A percentile compares a stretch with the other conserved stretches of the same genome.
phyloP scores from a whole-genome alignment of 2,329 filamentous ascomycete genomes.

The Aspergillus pseudoviridinutans region DNA sequence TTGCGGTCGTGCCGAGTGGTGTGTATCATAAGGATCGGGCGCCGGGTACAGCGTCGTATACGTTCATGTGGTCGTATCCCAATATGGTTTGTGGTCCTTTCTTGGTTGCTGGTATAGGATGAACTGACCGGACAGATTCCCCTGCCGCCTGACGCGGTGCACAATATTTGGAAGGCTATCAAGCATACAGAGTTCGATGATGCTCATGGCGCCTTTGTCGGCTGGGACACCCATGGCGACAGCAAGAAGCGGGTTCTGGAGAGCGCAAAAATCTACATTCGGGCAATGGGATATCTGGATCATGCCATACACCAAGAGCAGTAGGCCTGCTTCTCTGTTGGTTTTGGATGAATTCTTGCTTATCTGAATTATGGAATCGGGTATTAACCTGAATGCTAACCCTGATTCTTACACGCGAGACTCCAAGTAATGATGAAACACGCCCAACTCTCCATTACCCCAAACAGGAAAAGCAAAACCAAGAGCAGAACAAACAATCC shows the following conservation, averaged over 20 bases:
- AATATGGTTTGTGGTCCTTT: slow-evolving; percentile 46
- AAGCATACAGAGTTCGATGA: slow-evolving; percentile 59
- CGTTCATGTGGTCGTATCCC: slow-evolving; percentile 74
- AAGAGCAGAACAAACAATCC: neutral
- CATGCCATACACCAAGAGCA: slow-evolving; percentile 29
- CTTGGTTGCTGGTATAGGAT: slow-evolving; percentile 6
- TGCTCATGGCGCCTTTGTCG: slow-evolving; percentile 65
- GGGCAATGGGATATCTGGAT: slow-evolving; percentile 34
- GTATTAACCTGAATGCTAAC: neutral
- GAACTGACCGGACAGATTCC: slow-evolving; percentile 57
- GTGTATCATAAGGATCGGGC: slow-evolving; percentile 30
- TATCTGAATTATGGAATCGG: neutral
- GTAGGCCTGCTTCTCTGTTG: slow-evolving; percentile 2
- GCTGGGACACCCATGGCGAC: slow-evolving; percentile 56
- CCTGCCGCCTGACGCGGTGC: slow-evolving; percentile 59
- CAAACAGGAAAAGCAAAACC: neutral
- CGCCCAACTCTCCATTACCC: neutral
- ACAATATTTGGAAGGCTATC: slow-evolving; percentile 66
- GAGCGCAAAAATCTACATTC: slow-evolving; percentile 71
- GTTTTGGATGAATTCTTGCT: neutral
- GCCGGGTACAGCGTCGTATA: slow-evolving; percentile 50
- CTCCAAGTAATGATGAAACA: neutral
- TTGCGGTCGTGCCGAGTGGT: slow-evolving; percentile 61
- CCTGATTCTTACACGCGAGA: neutral
- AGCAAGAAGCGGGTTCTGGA: slow-evolving; percentile 65